Base-by-base conservation (phyloP, 805 yeast species). In the Wickerhamomyces subpelliculosus region DNA sequence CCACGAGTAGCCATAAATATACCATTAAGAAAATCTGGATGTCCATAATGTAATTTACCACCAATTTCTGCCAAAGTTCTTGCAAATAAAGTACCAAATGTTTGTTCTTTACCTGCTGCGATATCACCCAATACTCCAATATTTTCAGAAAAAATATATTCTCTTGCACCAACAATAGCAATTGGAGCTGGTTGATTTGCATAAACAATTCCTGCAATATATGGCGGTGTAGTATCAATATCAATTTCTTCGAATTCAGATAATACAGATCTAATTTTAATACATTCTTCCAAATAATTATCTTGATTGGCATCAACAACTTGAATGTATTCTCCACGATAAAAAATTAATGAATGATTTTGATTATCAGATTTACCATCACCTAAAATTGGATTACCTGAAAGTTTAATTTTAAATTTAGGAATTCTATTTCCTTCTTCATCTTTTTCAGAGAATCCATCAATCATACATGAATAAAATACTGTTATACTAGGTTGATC, bases 341-440 rank as follows among this genome's bases (percentile, higher is more conserved):
- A 81, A 61, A 84, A 90, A 12, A 89, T 79, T 28, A 90, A 57
- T 2, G 95, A 78, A 57, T 84, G 84, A 55, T 90, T 90, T 62
- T 90, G 97, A 58, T 90, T 90, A 58, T 90, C 97, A 13, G 96
- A 81, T 58, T 90, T 90, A 26, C 97, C 97, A 61, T 90, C 97
- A 21, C 97, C 97, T 32, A 89, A 65, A 37, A 90, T 90, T 11
- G 97, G 97, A 61, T 90, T 83, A 13, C 97, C 97, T 3, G 96
- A 84, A 12, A 90, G 68, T 50, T 72, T 76, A n/a, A 90, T 68
- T 44, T 81, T 73, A 59, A 67, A 78, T 39, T 64, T 67, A 22
- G 84, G 89, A 30, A 69, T 68, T 42, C 88, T 67, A 32, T 76
- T 64, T 27, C 80, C 77, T 48, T 69, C 72, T 53, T 69, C 71